These are phyloP conservation scores for Aspergillus sp. DNA, from an alignment of 2,329 filamentous ascomycete species.

Conservation along the genomic window DNA sequence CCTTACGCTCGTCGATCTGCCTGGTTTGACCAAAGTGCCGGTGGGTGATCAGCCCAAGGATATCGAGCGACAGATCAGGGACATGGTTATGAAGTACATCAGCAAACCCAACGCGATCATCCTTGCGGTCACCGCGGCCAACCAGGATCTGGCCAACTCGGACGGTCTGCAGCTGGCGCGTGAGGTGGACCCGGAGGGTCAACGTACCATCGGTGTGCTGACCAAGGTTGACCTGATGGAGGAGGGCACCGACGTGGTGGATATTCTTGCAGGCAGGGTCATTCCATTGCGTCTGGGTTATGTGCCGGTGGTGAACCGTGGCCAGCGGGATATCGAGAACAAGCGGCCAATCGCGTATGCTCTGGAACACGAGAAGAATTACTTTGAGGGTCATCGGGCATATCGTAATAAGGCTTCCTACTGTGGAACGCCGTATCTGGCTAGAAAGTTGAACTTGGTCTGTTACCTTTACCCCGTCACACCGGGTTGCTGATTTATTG, in stretches of 20 bases:
- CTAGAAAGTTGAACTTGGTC: constrained; percentile 86
- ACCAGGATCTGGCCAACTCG: constrained; percentile 97
- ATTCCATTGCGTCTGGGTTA: constrained; percentile 93
- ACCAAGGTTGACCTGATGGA: constrained; percentile 99
- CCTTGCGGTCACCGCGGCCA: constrained; percentile 89
- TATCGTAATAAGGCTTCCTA: constrained; percentile 98
- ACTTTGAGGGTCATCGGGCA: constrained; percentile 97
- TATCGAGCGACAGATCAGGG: constrained; percentile 91
- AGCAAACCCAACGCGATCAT: constrained; percentile 98
- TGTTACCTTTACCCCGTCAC: constrained; percentile 5
- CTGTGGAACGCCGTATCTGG: constrained; percentile 94
- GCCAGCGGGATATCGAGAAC: constrained; percentile 96
- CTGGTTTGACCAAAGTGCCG: constrained; percentile 91
- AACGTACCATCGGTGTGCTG: constrained; percentile 94
- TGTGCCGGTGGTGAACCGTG: constrained; percentile 94
- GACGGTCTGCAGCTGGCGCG: constrained; percentile 93
- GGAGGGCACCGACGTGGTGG: constrained; percentile 93
- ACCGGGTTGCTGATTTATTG: background rate
- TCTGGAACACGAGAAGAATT: constrained; percentile 87
- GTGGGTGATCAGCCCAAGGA: constrained; percentile 94
- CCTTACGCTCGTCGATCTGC: constrained; percentile 90
- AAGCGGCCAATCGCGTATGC: constrained; percentile 89
- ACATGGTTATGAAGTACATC: constrained; percentile 98
- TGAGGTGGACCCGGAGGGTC: constrained; percentile 94
- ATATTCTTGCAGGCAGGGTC: constrained; percentile 94